These are phyloP conservation scores for Aspergillus pseudoterreus DNA, from an alignment of 2,329 filamentous ascomycete species.

Conservation along the genomic window DNA sequence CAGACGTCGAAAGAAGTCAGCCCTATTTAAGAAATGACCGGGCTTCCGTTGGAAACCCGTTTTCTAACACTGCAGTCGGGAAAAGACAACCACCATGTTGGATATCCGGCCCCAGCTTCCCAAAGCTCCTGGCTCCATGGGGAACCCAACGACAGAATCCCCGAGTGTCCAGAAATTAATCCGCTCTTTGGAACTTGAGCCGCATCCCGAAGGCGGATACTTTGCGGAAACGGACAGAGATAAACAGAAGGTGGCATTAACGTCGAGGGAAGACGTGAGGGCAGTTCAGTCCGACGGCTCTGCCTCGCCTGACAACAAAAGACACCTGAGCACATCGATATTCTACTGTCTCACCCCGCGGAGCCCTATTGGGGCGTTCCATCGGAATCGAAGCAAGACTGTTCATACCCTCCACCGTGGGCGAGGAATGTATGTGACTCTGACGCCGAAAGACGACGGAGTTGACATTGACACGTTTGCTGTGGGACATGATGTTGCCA, in stretches of 20 bases:
- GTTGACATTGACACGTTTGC: slow-evolving; percentile 58
- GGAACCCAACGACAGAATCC: slow-evolving; percentile 21
- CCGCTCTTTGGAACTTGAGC: slow-evolving; percentile 45
- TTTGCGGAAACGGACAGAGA: slow-evolving; percentile 60
- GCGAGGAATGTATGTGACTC: slow-evolving; percentile 60
- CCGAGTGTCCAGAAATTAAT: slow-evolving; percentile 38
- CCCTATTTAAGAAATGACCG: too few relatives aligned
- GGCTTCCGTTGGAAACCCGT: too few relatives aligned
- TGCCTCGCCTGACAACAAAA: slow-evolving; percentile 26
- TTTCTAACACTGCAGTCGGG: too few relatives aligned
- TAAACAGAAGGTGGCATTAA: slow-evolving; percentile 43
- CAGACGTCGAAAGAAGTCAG: too few relatives aligned
- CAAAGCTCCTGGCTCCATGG: not conserved
- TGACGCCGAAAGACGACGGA: slow-evolving; percentile 52
- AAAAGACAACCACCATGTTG: not conserved
- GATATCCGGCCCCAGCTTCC: not conserved
- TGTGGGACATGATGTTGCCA: slow-evolving; percentile 56
- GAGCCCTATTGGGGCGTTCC: slow-evolving; percentile 57
- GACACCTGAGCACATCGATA: slow-evolving; percentile 52
- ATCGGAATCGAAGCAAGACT: slow-evolving; percentile 59
- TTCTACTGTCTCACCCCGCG: slow-evolving; percentile 61
- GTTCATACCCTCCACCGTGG: slow-evolving; percentile 65
- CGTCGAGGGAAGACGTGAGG: slow-evolving; percentile 22
- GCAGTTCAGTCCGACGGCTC: slow-evolving; percentile 45
- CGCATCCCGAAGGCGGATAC: slow-evolving; percentile 64